phyloP scores from a whole-genome alignment of 192 early-diverging fungal species.

The Geranomyces variabilis region DNA sequence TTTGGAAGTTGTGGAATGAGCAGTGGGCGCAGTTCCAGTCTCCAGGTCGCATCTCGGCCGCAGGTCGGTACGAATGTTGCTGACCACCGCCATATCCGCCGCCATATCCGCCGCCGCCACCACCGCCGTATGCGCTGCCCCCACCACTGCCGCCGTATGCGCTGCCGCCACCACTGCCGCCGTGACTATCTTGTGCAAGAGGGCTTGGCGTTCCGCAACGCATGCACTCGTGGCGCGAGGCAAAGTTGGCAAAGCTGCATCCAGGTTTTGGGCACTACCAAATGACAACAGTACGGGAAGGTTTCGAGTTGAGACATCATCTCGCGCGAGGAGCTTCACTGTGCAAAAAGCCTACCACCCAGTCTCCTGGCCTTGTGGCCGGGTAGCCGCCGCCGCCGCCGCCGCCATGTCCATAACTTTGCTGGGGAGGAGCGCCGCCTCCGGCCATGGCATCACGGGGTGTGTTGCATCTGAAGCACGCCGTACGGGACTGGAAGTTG shows the following conservation, averaged over 20 bases:
- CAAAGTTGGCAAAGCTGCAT: slow-evolving; percentile 80
- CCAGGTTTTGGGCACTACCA: slow-evolving; percentile 64
- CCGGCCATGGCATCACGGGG: not conserved
- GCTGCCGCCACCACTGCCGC: slow-evolving; percentile 9
- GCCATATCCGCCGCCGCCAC: slow-evolving; percentile 2
- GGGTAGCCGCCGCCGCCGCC: slow-evolving; percentile 47
- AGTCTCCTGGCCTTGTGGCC: slow-evolving; percentile 7
- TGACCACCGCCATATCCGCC: not conserved
- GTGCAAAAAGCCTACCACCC: slow-evolving; percentile 87
- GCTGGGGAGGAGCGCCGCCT: not conserved
- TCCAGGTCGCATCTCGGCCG: slow-evolving; percentile 58
- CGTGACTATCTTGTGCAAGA: slow-evolving; percentile 14
- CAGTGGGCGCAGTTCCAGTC: slow-evolving; percentile 72
- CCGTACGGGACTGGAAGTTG: slow-evolving; percentile 71
- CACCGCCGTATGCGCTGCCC: not conserved
- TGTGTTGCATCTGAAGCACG: slow-evolving; percentile 68
- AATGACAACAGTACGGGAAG: too few relatives aligned
- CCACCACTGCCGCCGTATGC: not conserved
- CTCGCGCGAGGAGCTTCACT: too few relatives aligned
- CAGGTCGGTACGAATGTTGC: slow-evolving; percentile 28
- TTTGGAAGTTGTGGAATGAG: slow-evolving; percentile 77
- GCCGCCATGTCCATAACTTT: not conserved
- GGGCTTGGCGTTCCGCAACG: slow-evolving; percentile 52
- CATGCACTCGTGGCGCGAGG: slow-evolving; percentile 69
- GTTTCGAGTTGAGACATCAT: too few relatives aligned